These are phyloP conservation scores for Ensete glaucum DNA, from an alignment of 176 grass and related monocot species.

Conservation along the genomic window DNA sequence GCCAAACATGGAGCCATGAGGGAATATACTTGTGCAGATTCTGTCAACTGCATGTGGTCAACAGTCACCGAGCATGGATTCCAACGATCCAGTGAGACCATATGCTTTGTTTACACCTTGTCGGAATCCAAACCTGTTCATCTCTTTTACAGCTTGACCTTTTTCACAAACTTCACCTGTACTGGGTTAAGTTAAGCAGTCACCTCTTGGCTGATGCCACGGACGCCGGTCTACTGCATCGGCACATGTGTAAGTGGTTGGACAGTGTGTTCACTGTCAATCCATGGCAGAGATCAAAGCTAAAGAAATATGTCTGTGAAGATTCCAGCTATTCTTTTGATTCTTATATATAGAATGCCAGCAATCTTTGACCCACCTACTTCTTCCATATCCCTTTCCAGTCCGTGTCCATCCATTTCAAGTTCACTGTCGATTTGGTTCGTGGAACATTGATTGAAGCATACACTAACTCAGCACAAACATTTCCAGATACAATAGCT, in stretches of 20 bases:
- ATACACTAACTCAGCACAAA: no score
- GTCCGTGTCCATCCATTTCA: no score
- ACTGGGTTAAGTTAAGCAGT: background rate
- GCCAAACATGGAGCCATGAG: no score
- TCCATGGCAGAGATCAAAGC: background rate
- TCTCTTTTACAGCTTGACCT: no score
- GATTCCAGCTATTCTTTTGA: background rate
- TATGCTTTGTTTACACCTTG: slow-evolving; percentile 1
- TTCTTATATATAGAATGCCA: no score
- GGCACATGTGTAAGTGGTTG: background rate
- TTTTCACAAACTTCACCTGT: no score
- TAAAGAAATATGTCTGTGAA: background rate
- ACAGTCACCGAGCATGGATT: background rate
- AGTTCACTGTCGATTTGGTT: no score
- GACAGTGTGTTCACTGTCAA: slow-evolving; percentile 1
- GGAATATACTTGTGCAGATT: no score
- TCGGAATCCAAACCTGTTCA: background rate
- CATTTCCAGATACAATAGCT: no score
- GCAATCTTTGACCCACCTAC: no score
- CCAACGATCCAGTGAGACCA: background rate
- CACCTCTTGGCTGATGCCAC: background rate
- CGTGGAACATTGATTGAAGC: no score
- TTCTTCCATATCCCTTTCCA: no score
- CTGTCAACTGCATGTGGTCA: background rate
- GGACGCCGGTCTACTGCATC: background rate